A percentile compares a stretch with the other conserved stretches of the same genome.
Conservation (phyloP, 768 basidiomycete species). For the Collybia nuda region DNA sequence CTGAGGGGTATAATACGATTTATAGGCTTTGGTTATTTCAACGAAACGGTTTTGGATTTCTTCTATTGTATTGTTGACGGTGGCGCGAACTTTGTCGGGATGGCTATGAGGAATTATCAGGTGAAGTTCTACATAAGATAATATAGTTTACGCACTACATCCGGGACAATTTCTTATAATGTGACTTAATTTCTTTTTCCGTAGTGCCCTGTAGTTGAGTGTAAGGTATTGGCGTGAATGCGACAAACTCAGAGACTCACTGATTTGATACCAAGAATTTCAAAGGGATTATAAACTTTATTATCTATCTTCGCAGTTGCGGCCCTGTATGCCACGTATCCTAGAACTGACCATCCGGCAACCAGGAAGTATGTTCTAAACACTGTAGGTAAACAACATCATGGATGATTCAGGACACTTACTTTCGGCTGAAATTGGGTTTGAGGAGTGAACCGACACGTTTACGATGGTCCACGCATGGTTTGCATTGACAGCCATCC, state of each 20-base stretch:
- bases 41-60: constrained; percentile 86
- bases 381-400: neutral
- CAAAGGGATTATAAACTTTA: constrained; percentile 90
- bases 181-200: constrained; percentile 93
- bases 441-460: constrained; percentile 47
- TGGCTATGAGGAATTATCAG: constrained; percentile 53
- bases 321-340: constrained; percentile 65
- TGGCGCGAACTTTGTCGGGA: constrained; percentile 91
- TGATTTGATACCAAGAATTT: constrained; percentile 77
- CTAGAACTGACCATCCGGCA: constrained; percentile 75
- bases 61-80: constrained; percentile 82
- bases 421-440: constrained; percentile 54
- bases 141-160: constrained; percentile 58
- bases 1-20: constrained; percentile 66
- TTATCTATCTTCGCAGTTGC: constrained; percentile 55
- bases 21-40: constrained; percentile 96
- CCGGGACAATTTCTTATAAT: constrained; percentile 89
- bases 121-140: too few species aligned
- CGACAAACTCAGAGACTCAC: constrained; percentile 41
- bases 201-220: constrained; percentile 49
- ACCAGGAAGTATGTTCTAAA: constrained; percentile 58
- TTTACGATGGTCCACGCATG: constrained; percentile 57
- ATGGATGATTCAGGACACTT: constrained; percentile 15
- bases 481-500: constrained; percentile 60
- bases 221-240: constrained; percentile 1